Percentiles rank a stretch among this genome's conserved stretches.
Conservation (phyloP, 1,284 basidiomycete species). For the Lentinula novae-zelandiae region DNA sequence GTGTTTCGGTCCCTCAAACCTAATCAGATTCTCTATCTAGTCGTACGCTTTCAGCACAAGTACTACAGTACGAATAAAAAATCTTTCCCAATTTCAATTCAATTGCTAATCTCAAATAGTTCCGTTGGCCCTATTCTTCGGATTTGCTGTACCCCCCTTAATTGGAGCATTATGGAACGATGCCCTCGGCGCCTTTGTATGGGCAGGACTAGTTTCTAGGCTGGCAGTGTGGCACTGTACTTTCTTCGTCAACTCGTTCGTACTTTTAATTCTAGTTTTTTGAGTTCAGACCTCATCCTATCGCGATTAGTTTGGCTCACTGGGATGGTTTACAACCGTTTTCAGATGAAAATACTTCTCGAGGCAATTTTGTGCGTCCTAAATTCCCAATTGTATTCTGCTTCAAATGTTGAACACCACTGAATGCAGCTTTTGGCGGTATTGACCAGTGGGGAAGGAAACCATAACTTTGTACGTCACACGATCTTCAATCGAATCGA, state of each 20-base stretch:
- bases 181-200: constrained; percentile 60
- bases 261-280: background rate
- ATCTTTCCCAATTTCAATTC: background rate
- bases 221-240: constrained; percentile 75
- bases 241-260: constrained; percentile 73
- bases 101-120: constrained; percentile 31
- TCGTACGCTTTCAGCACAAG: constrained; percentile 71
- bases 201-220: constrained; percentile 62
- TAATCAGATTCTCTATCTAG: constrained; percentile 31
- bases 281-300: background rate
- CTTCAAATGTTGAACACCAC: background rate
- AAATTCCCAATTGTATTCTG: background rate
- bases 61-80: constrained; percentile 49
- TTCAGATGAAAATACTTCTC: constrained; percentile 74
- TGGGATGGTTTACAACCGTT: constrained; percentile 79
- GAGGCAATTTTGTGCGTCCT: constrained; percentile 59
- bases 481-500: background rate
- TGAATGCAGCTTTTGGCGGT: constrained; percentile 56
- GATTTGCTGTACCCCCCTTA: constrained; percentile 52
- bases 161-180: constrained; percentile 60
- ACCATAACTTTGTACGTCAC: constrained; percentile 70
- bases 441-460: constrained; percentile 74
- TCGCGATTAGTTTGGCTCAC: constrained; percentile 55
- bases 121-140: constrained; percentile 55
- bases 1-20: background rate